A percentile compares a stretch with the other conserved stretches of the same genome.
Conservation (phyloP, 2,329 filamentous ascomycete genomes). For the Calonectria montana region DNA sequence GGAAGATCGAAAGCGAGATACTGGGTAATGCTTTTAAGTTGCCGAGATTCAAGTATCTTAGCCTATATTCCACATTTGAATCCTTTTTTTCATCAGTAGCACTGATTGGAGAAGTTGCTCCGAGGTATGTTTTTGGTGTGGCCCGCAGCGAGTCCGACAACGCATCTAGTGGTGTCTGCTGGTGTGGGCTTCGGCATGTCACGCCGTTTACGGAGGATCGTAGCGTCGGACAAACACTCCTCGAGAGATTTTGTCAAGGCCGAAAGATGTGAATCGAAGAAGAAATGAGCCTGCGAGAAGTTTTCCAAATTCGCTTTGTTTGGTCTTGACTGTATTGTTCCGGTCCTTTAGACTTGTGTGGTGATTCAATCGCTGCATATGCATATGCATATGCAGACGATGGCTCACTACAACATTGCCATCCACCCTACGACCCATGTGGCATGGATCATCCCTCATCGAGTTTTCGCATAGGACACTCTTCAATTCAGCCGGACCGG, state of each 20-base stretch:
- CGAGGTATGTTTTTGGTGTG: not conserved
- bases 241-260: not conserved
- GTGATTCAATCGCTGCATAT: not conserved
- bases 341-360: not conserved
- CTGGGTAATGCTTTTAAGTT: not conserved
- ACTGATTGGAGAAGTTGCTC: not conserved
- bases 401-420: not conserved
- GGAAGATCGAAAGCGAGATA: not conserved
- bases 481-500: not conserved
- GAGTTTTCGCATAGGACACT: not conserved
- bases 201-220: not conserved
- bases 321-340: not conserved
- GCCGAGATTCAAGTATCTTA: not conserved
- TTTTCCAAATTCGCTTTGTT: too few relatives aligned
- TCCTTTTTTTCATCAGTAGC: not conserved
- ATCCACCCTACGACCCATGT: not conserved
- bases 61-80: too few relatives aligned
- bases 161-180: not conserved
- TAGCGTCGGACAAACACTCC: not conserved
- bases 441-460: not conserved
- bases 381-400: conserved; percentile 2
- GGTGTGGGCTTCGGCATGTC: not conserved
- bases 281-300: not conserved
- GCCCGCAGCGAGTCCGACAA: not conserved
- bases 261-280: not conserved